Evolutionary conservation across 306 rosid species (phyloP).

Genomic region (Begonia loranthoides): DNA sequence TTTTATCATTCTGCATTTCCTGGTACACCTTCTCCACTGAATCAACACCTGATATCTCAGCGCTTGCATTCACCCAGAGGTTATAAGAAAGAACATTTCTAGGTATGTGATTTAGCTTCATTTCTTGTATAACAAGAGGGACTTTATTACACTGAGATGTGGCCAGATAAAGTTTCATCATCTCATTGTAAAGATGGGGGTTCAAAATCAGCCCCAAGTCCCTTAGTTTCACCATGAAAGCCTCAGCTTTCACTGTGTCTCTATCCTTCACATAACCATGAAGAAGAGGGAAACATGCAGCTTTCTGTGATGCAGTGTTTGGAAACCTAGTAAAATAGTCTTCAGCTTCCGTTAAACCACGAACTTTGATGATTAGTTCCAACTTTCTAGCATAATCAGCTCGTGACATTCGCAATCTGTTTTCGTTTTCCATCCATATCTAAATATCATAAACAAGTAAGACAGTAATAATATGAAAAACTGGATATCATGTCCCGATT

Average conservation of each 20-base stretch:
- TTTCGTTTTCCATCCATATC: constrained; percentile 51
- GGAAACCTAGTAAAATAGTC: constrained; percentile 37
- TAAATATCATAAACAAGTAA: constrained; percentile 13
- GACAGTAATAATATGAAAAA: not conserved
- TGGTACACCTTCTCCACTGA: constrained; percentile 41
- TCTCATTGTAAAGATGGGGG: constrained; percentile 62
- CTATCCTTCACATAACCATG: constrained; percentile 39
- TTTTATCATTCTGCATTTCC: constrained; percentile 46
- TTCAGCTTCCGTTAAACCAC: constrained; percentile 53
- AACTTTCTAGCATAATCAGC: constrained; percentile 44
- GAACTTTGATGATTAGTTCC: constrained; percentile 35
- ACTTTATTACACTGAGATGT: constrained; percentile 48
- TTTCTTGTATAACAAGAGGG: constrained; percentile 44
- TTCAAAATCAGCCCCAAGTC: constrained; percentile 46
- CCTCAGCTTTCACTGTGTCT: constrained; percentile 46
- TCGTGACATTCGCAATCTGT: constrained; percentile 18
- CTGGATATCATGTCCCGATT: not conserved
- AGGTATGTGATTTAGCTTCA: constrained; percentile 54
- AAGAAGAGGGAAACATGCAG: constrained; percentile 45
- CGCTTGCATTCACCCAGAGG: constrained; percentile 69
- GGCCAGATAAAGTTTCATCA: constrained; percentile 74
- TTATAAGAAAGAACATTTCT: constrained; percentile 68
- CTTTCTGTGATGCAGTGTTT: constrained; percentile 39
- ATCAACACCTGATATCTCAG: constrained; percentile 26
- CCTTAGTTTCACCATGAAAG: constrained; percentile 53